Percentiles rank a stretch among this genome's conserved stretches.
Evolutionary conservation across 2,329 filamentous ascomycete species (phyloP).

Genomic region (Alternaria incomplexa): DNA sequence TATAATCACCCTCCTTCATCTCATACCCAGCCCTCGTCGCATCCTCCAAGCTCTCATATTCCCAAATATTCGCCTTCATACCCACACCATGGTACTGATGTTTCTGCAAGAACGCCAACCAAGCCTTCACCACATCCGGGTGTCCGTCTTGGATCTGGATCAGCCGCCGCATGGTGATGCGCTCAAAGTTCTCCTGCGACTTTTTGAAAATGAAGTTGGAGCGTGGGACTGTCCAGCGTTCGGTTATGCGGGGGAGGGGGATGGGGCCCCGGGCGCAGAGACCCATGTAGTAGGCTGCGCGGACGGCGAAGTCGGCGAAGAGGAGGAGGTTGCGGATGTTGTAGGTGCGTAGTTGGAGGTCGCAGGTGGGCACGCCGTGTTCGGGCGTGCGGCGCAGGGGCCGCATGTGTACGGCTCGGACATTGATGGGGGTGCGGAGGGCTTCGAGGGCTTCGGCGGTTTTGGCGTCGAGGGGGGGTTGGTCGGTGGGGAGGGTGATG

Average conservation of each 20-base stretch:
- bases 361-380: conserved; percentile 82
- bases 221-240: conserved; percentile 92
- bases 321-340: conserved; percentile 89
- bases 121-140: conserved; percentile 85
- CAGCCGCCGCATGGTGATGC: conserved; percentile 81
- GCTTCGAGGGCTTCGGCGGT: conserved; percentile 39
- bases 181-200: conserved; percentile 95
- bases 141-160: conserved; percentile 94
- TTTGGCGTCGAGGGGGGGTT: conserved; percentile 34
- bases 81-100: conserved; percentile 95
- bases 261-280: conserved; percentile 86
- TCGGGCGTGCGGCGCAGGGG: conserved; percentile 77
- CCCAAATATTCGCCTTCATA: conserved; percentile 98
- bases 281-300: conserved; percentile 91
- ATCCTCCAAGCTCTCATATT: conserved; percentile 71
- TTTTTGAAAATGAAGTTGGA: conserved; percentile 96
- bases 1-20: conserved; percentile 32
- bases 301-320: conserved; percentile 91
- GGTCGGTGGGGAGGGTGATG: conserved; percentile 41
- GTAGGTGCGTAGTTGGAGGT: conserved; percentile 93
- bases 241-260: conserved; percentile 82
- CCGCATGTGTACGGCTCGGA: conserved; percentile 85
- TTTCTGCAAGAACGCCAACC: conserved; percentile 91
- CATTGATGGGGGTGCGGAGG: conserved; percentile 66
- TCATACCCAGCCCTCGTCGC: conserved; percentile 39